Evolutionary conservation across 495 filamentous ascomycete genomes (phyloP).

Genomic region (Penicillium paradoxum): DNA sequence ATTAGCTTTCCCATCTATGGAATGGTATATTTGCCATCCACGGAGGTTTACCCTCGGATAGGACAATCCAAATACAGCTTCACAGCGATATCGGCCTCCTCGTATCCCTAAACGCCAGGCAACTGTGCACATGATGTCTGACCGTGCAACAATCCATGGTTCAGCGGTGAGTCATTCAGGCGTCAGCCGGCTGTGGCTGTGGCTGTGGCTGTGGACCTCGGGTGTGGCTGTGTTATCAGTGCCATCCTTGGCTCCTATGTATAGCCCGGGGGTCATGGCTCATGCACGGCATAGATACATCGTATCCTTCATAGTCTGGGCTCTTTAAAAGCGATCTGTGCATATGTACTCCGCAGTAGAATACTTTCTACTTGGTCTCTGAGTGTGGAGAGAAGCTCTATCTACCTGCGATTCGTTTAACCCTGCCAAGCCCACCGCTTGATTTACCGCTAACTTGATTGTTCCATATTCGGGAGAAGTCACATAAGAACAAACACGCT

Average conservation of each 20-base stretch:
- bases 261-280: neutral
- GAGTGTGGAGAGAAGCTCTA: neutral
- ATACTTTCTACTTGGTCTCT: neutral
- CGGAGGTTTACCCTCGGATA: neutral
- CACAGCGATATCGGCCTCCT: conserved; percentile 2
- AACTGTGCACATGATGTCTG: neutral
- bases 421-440: neutral
- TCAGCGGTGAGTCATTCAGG: neutral
- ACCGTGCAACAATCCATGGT: neutral
- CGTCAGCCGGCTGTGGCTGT: neutral
- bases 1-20: conserved; percentile 4
- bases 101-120: neutral
- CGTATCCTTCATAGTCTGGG: neutral
- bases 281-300: neutral
- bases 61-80: conserved; percentile 7
- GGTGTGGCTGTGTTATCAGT: neutral
- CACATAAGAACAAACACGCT: too few relatives aligned
- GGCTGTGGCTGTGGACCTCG: neutral
- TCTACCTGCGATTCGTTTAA: neutral
- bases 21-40: neutral
- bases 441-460: too few relatives aligned
- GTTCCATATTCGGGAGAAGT: too few relatives aligned
- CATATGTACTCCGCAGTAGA: neutral
- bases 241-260: neutral
- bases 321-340: neutral